phyloP scores from a whole-genome alignment of 1,284 basidiomycete species.

The Schizopora paradoxa region DNA sequence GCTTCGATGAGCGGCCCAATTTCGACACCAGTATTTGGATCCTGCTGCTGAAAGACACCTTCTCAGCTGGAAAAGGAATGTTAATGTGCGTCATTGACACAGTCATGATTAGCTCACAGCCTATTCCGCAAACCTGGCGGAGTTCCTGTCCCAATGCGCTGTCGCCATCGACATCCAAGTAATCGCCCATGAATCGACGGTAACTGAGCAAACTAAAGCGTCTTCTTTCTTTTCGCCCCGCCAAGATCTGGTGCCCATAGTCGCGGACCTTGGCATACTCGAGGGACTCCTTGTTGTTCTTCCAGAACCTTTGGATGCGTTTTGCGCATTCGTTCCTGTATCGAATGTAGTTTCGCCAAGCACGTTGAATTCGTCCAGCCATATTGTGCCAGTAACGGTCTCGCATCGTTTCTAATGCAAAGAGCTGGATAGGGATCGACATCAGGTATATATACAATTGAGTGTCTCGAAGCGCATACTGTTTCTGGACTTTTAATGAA shows the following conservation, averaged over 20 bases:
- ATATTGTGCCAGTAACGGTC: constrained; percentile 99
- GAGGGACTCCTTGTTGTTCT: constrained; percentile 92
- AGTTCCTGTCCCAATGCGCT: constrained; percentile 81
- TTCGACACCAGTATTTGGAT: constrained; percentile 87
- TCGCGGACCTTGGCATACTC: constrained; percentile 88
- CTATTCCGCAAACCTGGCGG: constrained; percentile 68
- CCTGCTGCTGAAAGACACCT: constrained; percentile 84
- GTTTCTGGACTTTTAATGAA: constrained; percentile 99
- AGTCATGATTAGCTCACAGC: constrained; percentile 44
- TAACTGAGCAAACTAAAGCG: constrained; percentile 92
- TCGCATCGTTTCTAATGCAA: constrained; percentile 97
- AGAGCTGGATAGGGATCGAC: constrained; percentile 54
- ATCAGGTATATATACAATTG: constrained; percentile 6
- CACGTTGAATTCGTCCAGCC: constrained; percentile 94
- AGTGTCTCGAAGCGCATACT: constrained; percentile 38
- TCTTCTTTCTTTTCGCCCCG: constrained; percentile 88
- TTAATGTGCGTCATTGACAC: constrained; percentile 2
- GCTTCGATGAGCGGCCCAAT: constrained; percentile 84
- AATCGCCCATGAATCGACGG: constrained; percentile 95
- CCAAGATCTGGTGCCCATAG: constrained; percentile 91
- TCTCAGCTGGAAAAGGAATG: constrained; percentile 45
- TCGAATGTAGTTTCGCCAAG: constrained; percentile 92
- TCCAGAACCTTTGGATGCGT: constrained; percentile 98
- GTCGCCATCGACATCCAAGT: constrained; percentile 85
- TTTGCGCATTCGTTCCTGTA: constrained; percentile 94